Evolutionary conservation across 176 grass and related monocot genomes (phyloP).

Genomic region (Oryza punctata): DNA sequence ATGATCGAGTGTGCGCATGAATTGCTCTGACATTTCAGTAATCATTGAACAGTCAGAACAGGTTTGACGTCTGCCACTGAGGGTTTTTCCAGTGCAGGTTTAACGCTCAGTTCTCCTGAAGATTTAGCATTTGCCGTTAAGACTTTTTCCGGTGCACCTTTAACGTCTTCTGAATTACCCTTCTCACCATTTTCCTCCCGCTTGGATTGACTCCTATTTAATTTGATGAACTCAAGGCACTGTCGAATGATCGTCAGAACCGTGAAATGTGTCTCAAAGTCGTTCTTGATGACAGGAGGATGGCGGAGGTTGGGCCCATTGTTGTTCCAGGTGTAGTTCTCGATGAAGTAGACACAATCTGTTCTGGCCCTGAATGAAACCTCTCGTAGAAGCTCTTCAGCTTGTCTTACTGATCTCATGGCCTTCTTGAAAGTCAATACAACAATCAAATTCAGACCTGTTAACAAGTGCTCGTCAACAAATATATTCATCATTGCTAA

Average conservation of each 20-base stretch:
- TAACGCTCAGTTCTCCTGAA: neutral
- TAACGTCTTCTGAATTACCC: neutral
- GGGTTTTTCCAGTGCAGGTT: neutral
- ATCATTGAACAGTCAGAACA: slow-evolving; percentile 6
- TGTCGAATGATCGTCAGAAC: slow-evolving; percentile 69
- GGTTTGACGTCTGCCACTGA: neutral
- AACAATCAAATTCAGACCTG: slow-evolving; percentile 77
- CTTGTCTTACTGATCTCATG: slow-evolving; percentile 57
- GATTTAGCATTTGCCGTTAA: neutral
- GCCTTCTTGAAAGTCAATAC: slow-evolving; percentile 85
- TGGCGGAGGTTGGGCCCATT: slow-evolving; percentile 47
- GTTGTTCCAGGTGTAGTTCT: slow-evolving; percentile 71
- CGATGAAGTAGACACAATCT: slow-evolving; percentile 83
- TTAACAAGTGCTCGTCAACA: slow-evolving; percentile 21
- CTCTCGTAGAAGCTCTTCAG: slow-evolving; percentile 74
- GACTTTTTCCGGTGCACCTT: neutral
- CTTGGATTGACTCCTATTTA: slow-evolving; percentile 58
- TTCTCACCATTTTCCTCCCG: slow-evolving; percentile 6
- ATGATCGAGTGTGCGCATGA: slow-evolving; percentile 3
- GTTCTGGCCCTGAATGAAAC: slow-evolving; percentile 75
- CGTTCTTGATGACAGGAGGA: slow-evolving; percentile 61
- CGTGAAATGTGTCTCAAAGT: slow-evolving; percentile 84
- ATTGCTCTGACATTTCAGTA: slow-evolving; percentile 20
- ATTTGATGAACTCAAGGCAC: slow-evolving; percentile 82
- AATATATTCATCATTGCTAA: neutral